Evolutionary conservation across 2,329 filamentous ascomycete species (phyloP).

Genomic region (Hortaea werneckii): DNA sequence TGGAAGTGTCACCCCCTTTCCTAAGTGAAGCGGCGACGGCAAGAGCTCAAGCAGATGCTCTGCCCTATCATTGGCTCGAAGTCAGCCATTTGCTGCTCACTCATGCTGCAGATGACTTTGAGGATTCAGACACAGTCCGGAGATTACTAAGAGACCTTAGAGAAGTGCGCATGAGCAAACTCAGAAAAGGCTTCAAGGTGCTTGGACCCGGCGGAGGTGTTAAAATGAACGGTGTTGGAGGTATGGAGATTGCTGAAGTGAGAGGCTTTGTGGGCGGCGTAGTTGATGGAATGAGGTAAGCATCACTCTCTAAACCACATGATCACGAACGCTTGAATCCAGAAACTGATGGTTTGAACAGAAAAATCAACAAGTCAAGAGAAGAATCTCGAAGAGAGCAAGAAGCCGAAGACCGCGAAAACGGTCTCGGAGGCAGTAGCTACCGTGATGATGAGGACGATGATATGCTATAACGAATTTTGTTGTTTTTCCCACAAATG

Average conservation of each 20-base stretch:
- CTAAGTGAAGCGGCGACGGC: slow-evolving; percentile 60
- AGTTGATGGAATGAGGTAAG: slow-evolving; percentile 66
- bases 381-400: slow-evolving; percentile 70
- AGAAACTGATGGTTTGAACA: slow-evolving; percentile 16
- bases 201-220: slow-evolving; percentile 63
- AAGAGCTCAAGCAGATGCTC: slow-evolving; percentile 53
- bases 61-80: slow-evolving; percentile 96
- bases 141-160: slow-evolving; percentile 69
- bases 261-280: slow-evolving; percentile 75
- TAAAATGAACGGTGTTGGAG: slow-evolving; percentile 73
- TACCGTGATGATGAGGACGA: slow-evolving; percentile 48
- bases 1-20: slow-evolving; percentile 55
- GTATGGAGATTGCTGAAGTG: slow-evolving; percentile 85
- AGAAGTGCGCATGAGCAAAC: slow-evolving; percentile 82
- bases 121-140: slow-evolving; percentile 61
- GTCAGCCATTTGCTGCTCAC: slow-evolving; percentile 78
- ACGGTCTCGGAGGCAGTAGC: slow-evolving; percentile 39
- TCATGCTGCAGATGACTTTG: slow-evolving; percentile 73
- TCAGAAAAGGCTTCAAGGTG: slow-evolving; percentile 62
- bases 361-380: slow-evolving; percentile 70
- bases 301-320: no score
- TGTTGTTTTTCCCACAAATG: not conserved
- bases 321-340: no score
- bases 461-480: slow-evolving; percentile 41
- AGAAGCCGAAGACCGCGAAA: slow-evolving; percentile 52